Evolutionary conservation across 306 rosid species (phyloP).

Genomic region (Chamaecrista fasciculata): DNA sequence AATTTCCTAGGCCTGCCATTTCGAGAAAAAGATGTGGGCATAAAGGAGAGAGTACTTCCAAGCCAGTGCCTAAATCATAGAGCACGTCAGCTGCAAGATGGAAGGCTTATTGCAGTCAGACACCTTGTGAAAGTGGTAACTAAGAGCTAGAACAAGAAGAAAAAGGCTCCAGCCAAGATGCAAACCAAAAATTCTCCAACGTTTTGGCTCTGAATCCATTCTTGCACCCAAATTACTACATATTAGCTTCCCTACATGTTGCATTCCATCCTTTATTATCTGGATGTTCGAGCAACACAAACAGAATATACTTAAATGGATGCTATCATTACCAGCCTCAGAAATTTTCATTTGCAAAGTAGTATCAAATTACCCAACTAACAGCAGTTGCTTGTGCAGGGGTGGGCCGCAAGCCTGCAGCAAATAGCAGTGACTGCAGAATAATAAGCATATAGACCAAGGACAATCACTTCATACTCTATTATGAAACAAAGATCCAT

Average conservation of each 20-base stretch:
- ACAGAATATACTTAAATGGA: conserved; percentile 8
- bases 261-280: conserved; percentile 96
- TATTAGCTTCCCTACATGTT: conserved; percentile 89
- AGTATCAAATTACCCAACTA: conserved; percentile 79
- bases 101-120: conserved; percentile 28
- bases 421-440: conserved; percentile 94
- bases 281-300: conserved; percentile 29
- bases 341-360: conserved; percentile 11
- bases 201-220: conserved; percentile 97
- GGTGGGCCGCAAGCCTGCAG: conserved; percentile 98
- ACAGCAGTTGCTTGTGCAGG: conserved; percentile 97
- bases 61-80: conserved; percentile 85
- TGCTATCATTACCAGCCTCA: conserved; percentile 10
- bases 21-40: conserved; percentile 96
- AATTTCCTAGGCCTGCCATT: conserved; percentile 94
- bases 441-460: conserved; percentile 54
- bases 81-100: conserved; percentile 83
- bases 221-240: conserved; percentile 94
- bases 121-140: conserved; percentile 19
- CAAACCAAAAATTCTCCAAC: conserved; percentile 90
- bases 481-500: conserved; percentile 6
- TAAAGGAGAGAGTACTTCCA: conserved; percentile 94
- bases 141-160: neutral
- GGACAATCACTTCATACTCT: conserved; percentile 22
- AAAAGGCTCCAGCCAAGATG: conserved; percentile 17